Evolutionary conservation across 2,329 filamentous ascomycete species (phyloP).

Genomic region (Celoporthe dispersa): DNA sequence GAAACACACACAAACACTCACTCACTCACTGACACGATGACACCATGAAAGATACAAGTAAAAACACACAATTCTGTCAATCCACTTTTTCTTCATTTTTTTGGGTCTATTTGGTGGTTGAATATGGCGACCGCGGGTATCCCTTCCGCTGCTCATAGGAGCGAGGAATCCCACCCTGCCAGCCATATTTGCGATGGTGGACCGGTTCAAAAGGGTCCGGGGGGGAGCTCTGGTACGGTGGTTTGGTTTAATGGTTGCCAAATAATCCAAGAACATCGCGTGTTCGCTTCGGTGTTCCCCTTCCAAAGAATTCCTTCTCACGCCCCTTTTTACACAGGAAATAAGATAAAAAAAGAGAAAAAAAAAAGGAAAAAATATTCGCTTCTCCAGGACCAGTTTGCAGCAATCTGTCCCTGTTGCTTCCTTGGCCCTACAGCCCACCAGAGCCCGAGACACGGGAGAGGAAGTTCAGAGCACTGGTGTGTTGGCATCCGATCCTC

Average conservation of each 20-base stretch:
- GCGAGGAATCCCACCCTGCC: slow-evolving; percentile 19
- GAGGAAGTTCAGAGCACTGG: slow-evolving; percentile 4
- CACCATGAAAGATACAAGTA: no score
- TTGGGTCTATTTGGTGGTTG: slow-evolving; percentile 8
- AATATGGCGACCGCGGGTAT: slow-evolving; percentile 7
- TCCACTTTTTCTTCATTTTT: slow-evolving; percentile 6
- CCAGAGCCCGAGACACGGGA: not conserved
- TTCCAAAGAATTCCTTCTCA: slow-evolving; percentile 19
- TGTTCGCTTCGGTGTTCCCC: slow-evolving; percentile 13
- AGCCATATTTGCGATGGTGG: slow-evolving; percentile 23
- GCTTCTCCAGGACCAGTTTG: slow-evolving; percentile 19
- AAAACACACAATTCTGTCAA: not conserved
- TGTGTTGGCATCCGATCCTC: slow-evolving; percentile 1
- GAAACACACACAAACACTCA: not conserved
- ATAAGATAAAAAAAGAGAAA: slow-evolving; percentile 21
- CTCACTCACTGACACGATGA: not conserved
- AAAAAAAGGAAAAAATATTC: slow-evolving; percentile 20
- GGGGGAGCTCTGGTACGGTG: slow-evolving; percentile 18
- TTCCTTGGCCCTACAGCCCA: slow-evolving; percentile 11
- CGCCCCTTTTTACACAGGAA: slow-evolving; percentile 27
- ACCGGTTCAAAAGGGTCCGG: slow-evolving; percentile 10
- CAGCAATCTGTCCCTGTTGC: slow-evolving; percentile 22
- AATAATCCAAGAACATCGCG: slow-evolving; percentile 23
- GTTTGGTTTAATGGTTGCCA: slow-evolving; percentile 12
- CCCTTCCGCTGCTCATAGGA: slow-evolving; percentile 17